Base-by-base conservation (phyloP, 208 protist genomes). In the Crithidia fasciculata region DNA sequence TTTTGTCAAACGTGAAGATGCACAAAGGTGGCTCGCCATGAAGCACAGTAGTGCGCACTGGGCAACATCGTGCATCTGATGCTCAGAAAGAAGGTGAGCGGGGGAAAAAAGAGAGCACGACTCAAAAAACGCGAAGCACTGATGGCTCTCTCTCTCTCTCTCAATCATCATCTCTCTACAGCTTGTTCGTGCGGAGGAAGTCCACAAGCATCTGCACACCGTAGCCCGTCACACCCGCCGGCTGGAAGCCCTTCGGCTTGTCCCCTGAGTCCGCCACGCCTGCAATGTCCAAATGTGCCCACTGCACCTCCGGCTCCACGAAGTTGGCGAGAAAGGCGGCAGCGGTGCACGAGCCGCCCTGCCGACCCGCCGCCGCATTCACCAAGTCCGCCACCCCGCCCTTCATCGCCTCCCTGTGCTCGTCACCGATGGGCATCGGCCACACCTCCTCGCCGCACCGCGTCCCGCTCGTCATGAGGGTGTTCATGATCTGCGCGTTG, bases 251-350 rank as follows among this genome's bases (percentile, higher is more conserved):
- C 61, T 85, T 84, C n/a, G 83, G 81, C 68, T 87, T 92, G 58
- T 94, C 87, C 0, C 87, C 85, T 7, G 68, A 73, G 56, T 91
- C 84, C 41, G 82, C 83, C 47, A 88, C 68, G 4, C 92, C 92
- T 5, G 92, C 92, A 61, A 96, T 95, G 58, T 96, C 92, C 15
- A 96, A 56, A 72, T 96, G 90, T 6, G 90, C 88, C 90, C 90
- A 96, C 47, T 79, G 45, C 66, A 71, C 67, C 13, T 73, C 78
- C 44, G 79, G 72, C 65, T 92, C 83, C 12, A 95, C 73, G 69
- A 96, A 96, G 69, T 95, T 74, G 61, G 80, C 65, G 8, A 96
- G 71, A 69, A 96, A 96, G 2, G 92, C 92, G 0, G 92, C 92
- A 1, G 92, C 92, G 8, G 92, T 95, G 85, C 90, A 95, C 16